These are phyloP conservation scores for Cutaneotrichosporon mucoides DNA, from an alignment of 1,284 basidiomycete genomes.

Conservation along the genomic window DNA sequence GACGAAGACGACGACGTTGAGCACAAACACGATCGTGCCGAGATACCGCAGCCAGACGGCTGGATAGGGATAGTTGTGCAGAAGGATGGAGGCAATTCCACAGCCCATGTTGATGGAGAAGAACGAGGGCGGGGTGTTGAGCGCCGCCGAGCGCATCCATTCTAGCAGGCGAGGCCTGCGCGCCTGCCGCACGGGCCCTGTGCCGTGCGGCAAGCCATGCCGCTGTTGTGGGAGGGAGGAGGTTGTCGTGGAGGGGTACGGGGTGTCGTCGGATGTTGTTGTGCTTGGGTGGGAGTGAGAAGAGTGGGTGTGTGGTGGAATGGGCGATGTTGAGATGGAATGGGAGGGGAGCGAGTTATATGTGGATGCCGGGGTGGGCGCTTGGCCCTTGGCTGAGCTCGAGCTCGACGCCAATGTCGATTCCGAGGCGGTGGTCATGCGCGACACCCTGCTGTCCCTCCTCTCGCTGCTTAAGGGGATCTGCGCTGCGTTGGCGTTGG, in stretches of 20 bases:
- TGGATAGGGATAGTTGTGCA: constrained; percentile 52
- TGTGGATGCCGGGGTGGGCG: not conserved
- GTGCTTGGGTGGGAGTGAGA: too few relatives aligned
- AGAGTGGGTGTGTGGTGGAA: too few relatives aligned
- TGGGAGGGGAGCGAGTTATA: not conserved
- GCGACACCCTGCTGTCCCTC: not conserved
- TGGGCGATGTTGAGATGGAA: not conserved
- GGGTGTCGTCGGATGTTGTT: too few relatives aligned
- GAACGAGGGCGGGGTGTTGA: constrained; percentile 27
- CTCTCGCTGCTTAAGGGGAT: not conserved
- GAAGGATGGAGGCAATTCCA: constrained; percentile 50
- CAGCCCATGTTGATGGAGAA: constrained; percentile 51
- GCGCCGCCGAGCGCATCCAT: constrained; percentile 1
- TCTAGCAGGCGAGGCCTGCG: not conserved
- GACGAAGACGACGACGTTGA: constrained; percentile 64
- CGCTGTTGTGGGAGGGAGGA: not conserved
- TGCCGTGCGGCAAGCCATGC: not conserved
- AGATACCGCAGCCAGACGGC: constrained; percentile 47
- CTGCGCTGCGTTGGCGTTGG: too few relatives aligned
- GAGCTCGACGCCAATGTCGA: not conserved
- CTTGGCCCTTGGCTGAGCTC: too few relatives aligned
- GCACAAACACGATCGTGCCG: constrained; percentile 59
- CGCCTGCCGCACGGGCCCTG: not conserved
- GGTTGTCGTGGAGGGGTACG: not conserved
- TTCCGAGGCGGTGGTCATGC: not conserved